Base-by-base conservation (phyloP, 208 protist species). In the Zelonia costaricensis region DNA sequence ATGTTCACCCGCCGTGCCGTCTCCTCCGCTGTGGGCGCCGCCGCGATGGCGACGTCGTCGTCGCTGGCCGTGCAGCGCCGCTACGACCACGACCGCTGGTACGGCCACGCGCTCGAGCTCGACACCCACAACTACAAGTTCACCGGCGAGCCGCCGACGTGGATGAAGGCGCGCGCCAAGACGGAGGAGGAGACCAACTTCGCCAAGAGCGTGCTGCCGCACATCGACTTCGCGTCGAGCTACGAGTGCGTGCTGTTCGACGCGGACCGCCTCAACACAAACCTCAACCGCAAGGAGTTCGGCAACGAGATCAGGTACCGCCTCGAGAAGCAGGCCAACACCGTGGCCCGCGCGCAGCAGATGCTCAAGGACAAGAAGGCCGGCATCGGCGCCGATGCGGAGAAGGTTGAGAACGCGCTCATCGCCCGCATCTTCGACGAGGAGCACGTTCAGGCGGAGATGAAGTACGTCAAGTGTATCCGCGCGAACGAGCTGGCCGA, bases 401-500 rank as follows among this genome's bases (percentile, higher is more conserved):
- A 78, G 57, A 78, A 76, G 27, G 56, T 86, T 2, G 78, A 93
- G 76, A 87, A 93, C 69, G 67, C 70, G 4, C 75, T 93, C 61
- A 89, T 93, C 45, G 87, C 87, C 18, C 87, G 87, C 59, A 84
- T 93, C 57, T 89, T 88, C 65, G 87, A 93, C 59, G 87, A 93
- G 80, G 87, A 93, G 80, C 87, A 93, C 53, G 82, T 93, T 56
- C 82, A 93, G 76, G 83, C 87, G 10, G 84, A 93, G 79, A 93
- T 93, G 87, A 88, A 91, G 70, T 93, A 93, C 59, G 87, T 93
- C 18, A 93, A 93, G 84, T 91, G 84, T 71, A 89, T 93, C 61
- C 87, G 87, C 51, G 87, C 87, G 22, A 93, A 93, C 56, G 87
- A 93, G 70, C 63, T 93, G 27, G 87, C 87, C 12, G 87, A 93